Evolutionary conservation across 805 yeast species (phyloP).

Genomic region (Hermanozyma aechmeae): DNA sequence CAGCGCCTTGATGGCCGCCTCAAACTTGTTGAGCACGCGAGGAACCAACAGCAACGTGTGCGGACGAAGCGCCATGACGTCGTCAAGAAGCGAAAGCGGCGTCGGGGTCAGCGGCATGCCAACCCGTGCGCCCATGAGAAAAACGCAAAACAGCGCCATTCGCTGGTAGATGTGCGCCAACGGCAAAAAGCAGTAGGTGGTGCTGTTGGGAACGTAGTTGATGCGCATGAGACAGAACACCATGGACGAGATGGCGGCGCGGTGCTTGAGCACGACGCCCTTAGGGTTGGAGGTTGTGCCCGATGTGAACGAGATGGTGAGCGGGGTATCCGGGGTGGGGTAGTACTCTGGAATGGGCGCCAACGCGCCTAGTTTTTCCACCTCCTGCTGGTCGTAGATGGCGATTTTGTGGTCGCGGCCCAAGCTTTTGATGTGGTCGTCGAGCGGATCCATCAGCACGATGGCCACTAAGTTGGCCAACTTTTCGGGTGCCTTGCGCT

Average conservation of each 20-base stretch:
- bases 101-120: constrained; percentile 27
- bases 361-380: constrained; percentile 34
- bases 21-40: constrained; percentile 50
- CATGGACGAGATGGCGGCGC: constrained; percentile 6
- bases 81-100: constrained; percentile 47
- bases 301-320: constrained; percentile 40
- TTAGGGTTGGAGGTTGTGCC: constrained; percentile 61
- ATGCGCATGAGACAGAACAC: constrained; percentile 4
- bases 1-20: constrained; percentile 23
- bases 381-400: constrained; percentile 15
- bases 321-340: constrained; percentile 24
- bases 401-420: constrained; percentile 12
- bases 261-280: constrained; percentile 49
- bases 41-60: constrained; percentile 51
- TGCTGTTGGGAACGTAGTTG: constrained; percentile 1
- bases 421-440: constrained; percentile 4
- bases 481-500: constrained; percentile 1
- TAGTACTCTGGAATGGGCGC: constrained; percentile 16
- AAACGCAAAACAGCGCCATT: constrained; percentile 6
- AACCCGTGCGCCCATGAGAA: constrained; percentile 10
- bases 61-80: constrained; percentile 47
- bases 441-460: constrained; percentile 4
- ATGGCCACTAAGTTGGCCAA: constrained; percentile 13
- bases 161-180: constrained; percentile 17
- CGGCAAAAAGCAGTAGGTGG: constrained; percentile 14